These are phyloP conservation scores for Coccomyxa sp. DNA, from an alignment of 139 green algal species.

Conservation along the genomic window DNA sequence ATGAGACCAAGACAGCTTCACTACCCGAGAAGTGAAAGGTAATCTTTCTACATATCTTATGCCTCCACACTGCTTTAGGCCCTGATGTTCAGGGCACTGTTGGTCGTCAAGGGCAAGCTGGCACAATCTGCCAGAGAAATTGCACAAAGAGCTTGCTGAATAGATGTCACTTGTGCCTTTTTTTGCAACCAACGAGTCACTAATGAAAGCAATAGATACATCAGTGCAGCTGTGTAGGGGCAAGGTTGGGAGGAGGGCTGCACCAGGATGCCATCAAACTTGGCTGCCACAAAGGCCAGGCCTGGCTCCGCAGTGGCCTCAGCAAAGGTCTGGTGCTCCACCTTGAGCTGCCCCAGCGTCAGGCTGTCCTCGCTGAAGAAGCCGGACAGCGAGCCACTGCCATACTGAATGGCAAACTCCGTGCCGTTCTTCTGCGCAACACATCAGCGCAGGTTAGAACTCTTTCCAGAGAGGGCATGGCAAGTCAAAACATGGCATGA, in stretches of 20 bases:
- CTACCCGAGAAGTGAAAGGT: no score
- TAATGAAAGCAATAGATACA: no score
- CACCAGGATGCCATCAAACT: slow-evolving; percentile 98
- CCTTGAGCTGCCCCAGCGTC: slow-evolving; percentile 60
- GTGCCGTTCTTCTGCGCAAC: slow-evolving; percentile 64
- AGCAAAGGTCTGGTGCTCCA: slow-evolving; percentile 69
- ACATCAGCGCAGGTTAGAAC: not conserved
- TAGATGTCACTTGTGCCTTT: no score
- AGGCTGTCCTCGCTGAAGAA: slow-evolving; percentile 87
- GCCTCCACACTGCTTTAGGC: no score
- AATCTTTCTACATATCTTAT: no score
- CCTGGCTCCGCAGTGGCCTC: slow-evolving; percentile 88
- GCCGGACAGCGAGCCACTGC: slow-evolving; percentile 83
- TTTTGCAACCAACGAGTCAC: not conserved
- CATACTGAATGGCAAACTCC: slow-evolving; percentile 97
- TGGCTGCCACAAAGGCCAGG: slow-evolving; percentile 91
- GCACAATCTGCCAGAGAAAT: no score
- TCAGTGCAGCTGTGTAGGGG: no score
- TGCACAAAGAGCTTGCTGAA: no score
- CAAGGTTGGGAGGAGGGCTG: not conserved
- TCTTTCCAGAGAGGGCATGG: not conserved
- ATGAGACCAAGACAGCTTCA: no score
- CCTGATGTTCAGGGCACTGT: no score
- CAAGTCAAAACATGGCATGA: not conserved
- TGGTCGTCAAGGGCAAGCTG: no score